phyloP scores from a whole-genome alignment of 129 eudicot genomes.

The Mikania micrantha region DNA sequence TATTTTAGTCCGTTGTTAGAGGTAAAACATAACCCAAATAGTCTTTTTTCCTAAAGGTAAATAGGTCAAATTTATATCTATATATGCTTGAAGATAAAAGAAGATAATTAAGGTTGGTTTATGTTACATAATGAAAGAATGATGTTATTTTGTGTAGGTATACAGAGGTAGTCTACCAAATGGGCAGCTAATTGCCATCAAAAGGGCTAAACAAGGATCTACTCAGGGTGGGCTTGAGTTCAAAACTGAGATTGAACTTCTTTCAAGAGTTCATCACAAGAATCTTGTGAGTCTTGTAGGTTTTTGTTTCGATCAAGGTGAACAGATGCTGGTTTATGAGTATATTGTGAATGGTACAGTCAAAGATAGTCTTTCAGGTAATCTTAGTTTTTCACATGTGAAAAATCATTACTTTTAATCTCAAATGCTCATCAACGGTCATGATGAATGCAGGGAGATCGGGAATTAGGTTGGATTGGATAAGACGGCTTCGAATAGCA shows the following conservation, averaged over 20 bases:
- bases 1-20: neutral
- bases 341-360: conserved; percentile 50
- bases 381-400: neutral
- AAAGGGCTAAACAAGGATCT: conserved; percentile 60
- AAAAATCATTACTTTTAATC: neutral
- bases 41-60: neutral
- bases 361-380: conserved; percentile 52
- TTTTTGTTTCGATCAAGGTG: conserved; percentile 60
- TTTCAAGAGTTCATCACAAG: conserved; percentile 71
- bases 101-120: neutral
- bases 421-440: neutral
- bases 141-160: conserved; percentile 33
- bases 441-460: conserved; percentile 34
- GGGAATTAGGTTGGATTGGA: conserved; percentile 53
- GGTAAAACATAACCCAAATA: neutral
- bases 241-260: conserved; percentile 74
- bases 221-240: conserved; percentile 54
- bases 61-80: neutral
- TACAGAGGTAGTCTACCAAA: conserved; percentile 51
- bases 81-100: neutral
- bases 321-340: conserved; percentile 70
- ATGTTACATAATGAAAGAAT: neutral
- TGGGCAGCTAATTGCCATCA: conserved; percentile 57
- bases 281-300: conserved; percentile 61
- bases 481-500: conserved; percentile 48